Percentiles rank a stretch among this genome's conserved stretches.
These are phyloP conservation scores for Lagenaria siceraria DNA, from an alignment of 306 rosid species.

Conservation along the genomic window DNA sequence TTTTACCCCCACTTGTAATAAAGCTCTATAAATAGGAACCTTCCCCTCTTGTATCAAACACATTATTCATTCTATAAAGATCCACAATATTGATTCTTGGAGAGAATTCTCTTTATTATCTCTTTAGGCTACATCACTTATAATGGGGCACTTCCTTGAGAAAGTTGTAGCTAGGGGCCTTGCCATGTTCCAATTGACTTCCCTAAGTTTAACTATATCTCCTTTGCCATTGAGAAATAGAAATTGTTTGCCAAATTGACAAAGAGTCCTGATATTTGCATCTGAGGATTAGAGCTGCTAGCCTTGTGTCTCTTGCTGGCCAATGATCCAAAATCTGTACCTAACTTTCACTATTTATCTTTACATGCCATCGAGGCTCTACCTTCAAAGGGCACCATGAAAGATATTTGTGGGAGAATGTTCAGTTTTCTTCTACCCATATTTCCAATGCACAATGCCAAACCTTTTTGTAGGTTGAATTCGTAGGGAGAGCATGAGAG, in stretches of 20 bases:
- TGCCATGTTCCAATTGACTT: background rate
- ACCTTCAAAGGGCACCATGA: background rate
- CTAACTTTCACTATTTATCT: background rate
- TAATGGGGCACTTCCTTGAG: background rate
- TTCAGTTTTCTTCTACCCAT: background rate
- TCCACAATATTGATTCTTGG: too few species aligned
- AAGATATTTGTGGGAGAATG: background rate
- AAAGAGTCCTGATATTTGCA: background rate
- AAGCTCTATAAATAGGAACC: too few species aligned
- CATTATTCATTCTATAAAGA: too few species aligned
- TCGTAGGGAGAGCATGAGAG: background rate
- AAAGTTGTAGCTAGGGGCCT: background rate
- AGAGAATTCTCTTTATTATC: too few species aligned
- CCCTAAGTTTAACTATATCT: background rate
- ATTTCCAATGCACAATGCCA: background rate
- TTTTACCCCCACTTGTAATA: too few species aligned
- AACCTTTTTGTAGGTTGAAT: background rate
- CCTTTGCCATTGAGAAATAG: background rate
- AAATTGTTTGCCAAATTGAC: background rate
- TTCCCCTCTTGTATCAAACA: too few species aligned
- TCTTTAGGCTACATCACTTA: too few species aligned
- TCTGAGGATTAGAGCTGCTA: background rate
- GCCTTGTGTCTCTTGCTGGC: background rate
- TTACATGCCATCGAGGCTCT: background rate
- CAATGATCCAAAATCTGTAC: background rate